Conservation (phyloP, 345 rosid species). For the Gynandropsis gynandra region DNA sequence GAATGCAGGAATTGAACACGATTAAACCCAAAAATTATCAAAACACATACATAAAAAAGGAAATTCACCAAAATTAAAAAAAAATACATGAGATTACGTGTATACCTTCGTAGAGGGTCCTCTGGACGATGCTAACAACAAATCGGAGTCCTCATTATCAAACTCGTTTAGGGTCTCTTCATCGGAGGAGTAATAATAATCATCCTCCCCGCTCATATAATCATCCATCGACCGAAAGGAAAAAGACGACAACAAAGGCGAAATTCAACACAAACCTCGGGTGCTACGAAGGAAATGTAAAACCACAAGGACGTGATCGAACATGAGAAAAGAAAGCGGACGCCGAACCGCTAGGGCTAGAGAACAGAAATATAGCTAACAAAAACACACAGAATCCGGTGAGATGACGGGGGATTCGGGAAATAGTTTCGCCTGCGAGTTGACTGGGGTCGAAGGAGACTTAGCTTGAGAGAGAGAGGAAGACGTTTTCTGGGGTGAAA, state of each 20-base stretch:
- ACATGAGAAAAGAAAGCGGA: neutral
- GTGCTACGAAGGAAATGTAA: neutral
- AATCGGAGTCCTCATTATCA: constrained; percentile 47
- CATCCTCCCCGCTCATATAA: constrained; percentile 41
- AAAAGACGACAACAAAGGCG: too few species aligned
- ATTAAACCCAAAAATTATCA: neutral
- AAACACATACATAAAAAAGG: neutral
- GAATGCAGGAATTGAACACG: neutral
- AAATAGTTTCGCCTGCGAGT: constrained; percentile 3
- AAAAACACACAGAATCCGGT: neutral
- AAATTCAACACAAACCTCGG: neutral
- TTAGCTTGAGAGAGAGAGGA: constrained; percentile 14
- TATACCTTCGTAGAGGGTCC: constrained; percentile 56
- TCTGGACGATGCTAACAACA: constrained; percentile 35
- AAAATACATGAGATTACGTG: neutral
- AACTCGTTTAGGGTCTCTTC: constrained; percentile 50
- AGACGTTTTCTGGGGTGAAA: neutral
- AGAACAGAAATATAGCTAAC: neutral
- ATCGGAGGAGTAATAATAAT: constrained; percentile 43
- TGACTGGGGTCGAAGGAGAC: too few species aligned
- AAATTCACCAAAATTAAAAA: neutral
- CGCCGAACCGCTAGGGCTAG: neutral
- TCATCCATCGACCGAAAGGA: constrained; percentile 38
- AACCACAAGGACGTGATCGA: neutral
- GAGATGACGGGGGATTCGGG: constrained; percentile 8